phyloP scores from a whole-genome alignment of 1,284 basidiomycete genomes.

The Cryptococcus wingfieldii region DNA sequence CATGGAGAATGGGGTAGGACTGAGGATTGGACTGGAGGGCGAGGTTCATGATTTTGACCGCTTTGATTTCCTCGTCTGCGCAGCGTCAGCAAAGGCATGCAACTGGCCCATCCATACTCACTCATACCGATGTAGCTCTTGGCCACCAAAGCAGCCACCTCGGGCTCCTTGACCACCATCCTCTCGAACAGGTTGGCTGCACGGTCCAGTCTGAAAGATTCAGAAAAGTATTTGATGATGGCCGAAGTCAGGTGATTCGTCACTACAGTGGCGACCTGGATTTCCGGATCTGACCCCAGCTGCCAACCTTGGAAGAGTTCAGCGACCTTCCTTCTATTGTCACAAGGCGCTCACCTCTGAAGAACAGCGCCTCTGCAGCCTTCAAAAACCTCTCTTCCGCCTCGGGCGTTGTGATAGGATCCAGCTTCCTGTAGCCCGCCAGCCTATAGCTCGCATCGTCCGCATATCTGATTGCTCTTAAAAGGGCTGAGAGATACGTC shows the following conservation, averaged over 20 bases:
- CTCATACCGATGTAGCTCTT: slow-evolving; percentile 96
- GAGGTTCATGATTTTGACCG: slow-evolving; percentile 84
- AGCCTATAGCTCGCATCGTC: slow-evolving; percentile 89
- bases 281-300: slow-evolving; percentile 95
- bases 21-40: slow-evolving; percentile 82
- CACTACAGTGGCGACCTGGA: slow-evolving; percentile 96
- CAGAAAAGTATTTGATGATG: slow-evolving; percentile 95
- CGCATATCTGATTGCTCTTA: slow-evolving; percentile 89
- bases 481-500: slow-evolving; percentile 87
- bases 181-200: slow-evolving; percentile 96
- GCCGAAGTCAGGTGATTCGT: slow-evolving; percentile 94
- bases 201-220: slow-evolving; percentile 78
- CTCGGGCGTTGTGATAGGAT: slow-evolving; percentile 86
- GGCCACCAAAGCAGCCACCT: slow-evolving; percentile 83
- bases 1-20: slow-evolving; percentile 89
- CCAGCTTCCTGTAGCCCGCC: slow-evolving; percentile 90
- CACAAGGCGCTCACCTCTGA: slow-evolving; percentile 62
- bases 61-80: slow-evolving; percentile 94
- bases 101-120: slow-evolving; percentile 51
- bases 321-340: neutral
- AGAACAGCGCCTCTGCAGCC: slow-evolving; percentile 83
- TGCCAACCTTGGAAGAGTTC: slow-evolving; percentile 71
- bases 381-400: slow-evolving; percentile 86
- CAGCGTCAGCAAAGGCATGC: neutral
- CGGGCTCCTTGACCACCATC: slow-evolving; percentile 75